These are phyloP conservation scores for Mycothermus thermophilus DNA, from an alignment of 495 filamentous ascomycete species.

Conservation along the genomic window DNA sequence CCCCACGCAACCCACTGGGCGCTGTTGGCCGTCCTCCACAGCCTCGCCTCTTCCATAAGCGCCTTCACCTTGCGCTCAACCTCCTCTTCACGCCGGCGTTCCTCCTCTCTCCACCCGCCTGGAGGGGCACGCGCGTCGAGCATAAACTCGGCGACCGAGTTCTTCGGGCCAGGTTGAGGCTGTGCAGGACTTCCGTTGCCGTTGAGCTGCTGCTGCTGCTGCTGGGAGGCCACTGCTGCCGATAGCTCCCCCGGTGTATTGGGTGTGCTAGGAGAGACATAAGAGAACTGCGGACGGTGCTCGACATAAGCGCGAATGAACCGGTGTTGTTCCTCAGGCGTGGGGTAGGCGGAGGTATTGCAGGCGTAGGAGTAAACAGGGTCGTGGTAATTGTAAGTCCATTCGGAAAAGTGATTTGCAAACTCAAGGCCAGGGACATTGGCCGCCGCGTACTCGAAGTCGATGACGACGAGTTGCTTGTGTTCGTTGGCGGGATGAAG, in stretches of 20 bases:
- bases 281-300: conserved; percentile 49
- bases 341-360: conserved; percentile 59
- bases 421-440: conserved; percentile 84
- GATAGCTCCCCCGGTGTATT: too few relatives aligned
- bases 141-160: conserved; percentile 48
- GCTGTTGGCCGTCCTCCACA: conserved; percentile 78
- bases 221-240: background rate
- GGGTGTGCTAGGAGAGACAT: conserved; percentile 28
- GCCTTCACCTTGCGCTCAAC: conserved; percentile 49
- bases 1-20: conserved; percentile 95
- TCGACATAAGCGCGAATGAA: conserved; percentile 80
- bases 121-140: conserved; percentile 51
- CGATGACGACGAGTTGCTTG: conserved; percentile 90
- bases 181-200: too few relatives aligned
- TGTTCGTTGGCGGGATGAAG: conserved; percentile 81
- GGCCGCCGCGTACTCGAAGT: conserved; percentile 94
- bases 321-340: conserved; percentile 60
- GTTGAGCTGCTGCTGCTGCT: background rate
- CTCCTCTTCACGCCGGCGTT: conserved; percentile 47
- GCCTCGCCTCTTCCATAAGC: conserved; percentile 58
- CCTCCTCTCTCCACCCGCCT: conserved; percentile 37
- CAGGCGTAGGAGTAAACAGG: conserved; percentile 47
- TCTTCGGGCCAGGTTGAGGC: too few relatives aligned
- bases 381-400: conserved; percentile 96
- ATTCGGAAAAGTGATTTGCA: conserved; percentile 96